A percentile compares a stretch with the other conserved stretches of the same genome.
phyloP scores from a whole-genome alignment of 208 protist genomes.

The Leishmania martiniquensis region DNA sequence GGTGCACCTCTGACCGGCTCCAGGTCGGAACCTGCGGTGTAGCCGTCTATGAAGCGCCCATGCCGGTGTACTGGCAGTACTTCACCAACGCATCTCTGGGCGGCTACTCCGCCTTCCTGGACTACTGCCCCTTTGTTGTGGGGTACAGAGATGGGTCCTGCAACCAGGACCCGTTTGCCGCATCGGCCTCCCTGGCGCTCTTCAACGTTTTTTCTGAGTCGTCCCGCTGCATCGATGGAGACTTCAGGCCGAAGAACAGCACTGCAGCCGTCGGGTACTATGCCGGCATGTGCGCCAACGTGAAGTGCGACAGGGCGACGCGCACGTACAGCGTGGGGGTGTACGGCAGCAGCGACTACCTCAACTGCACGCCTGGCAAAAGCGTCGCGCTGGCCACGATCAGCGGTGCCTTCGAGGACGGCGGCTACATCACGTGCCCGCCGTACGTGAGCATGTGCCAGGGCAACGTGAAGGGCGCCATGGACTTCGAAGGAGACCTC shows the following conservation, averaged over 20 bases:
- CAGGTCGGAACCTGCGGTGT: no score
- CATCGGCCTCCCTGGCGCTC: neutral
- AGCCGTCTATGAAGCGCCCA: no score
- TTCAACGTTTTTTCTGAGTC: slow-evolving; percentile 3
- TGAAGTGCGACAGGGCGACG: neutral
- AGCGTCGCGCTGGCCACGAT: neutral
- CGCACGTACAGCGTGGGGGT: neutral
- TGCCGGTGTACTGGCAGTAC: slow-evolving; percentile 35
- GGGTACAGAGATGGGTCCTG: neutral
- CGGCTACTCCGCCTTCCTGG: neutral
- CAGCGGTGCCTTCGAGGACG: neutral
- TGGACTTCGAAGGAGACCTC: no score
- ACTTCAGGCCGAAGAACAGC: neutral
- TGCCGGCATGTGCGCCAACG: neutral
- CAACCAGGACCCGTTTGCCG: neutral
- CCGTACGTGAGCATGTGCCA: no score
- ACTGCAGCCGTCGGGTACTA: neutral
- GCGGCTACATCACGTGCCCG: slow-evolving; percentile 1
- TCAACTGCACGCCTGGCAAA: neutral
- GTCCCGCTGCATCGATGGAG: neutral
- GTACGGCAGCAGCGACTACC: neutral
- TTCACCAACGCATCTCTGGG: slow-evolving; percentile 38
- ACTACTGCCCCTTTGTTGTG: neutral
- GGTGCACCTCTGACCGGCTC: neutral
- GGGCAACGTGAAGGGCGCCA: no score